Evolutionary conservation across 129 eudicot genomes (phyloP).

Genomic region (Apium graveolens): DNA sequence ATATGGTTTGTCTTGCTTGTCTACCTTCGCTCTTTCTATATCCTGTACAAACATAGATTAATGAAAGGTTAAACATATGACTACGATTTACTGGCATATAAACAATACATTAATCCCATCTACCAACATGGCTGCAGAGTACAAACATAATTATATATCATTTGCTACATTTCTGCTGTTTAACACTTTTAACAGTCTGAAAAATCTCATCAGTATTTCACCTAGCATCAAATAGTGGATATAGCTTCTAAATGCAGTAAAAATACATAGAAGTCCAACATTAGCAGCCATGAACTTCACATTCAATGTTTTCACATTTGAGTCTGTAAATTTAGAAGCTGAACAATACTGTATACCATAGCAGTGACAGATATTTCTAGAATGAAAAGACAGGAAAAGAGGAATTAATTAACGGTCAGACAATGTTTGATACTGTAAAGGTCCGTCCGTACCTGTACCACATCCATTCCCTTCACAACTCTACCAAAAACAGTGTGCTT

Average conservation of each 20-base stretch:
- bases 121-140: background rate
- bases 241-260: background rate
- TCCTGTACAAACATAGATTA: slow-evolving; percentile 31
- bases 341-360: background rate
- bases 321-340: background rate
- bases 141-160: background rate
- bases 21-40: slow-evolving; percentile 95
- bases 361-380: background rate
- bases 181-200: background rate
- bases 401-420: background rate
- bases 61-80: background rate
- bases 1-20: slow-evolving; percentile 80
- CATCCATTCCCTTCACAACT: slow-evolving; percentile 94
- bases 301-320: background rate
- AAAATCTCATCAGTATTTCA: background rate
- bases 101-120: background rate
- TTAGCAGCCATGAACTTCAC: background rate
- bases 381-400: background rate
- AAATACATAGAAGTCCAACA: background rate
- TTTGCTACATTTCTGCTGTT: background rate
- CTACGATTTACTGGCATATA: background rate
- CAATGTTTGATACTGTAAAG: background rate
- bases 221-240: background rate
- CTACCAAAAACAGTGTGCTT: slow-evolving; percentile 99
- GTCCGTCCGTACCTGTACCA: slow-evolving; percentile 87